phyloP scores from a whole-genome alignment of 2,329 filamentous ascomycete species.

The Ophiostoma montium region DNA sequence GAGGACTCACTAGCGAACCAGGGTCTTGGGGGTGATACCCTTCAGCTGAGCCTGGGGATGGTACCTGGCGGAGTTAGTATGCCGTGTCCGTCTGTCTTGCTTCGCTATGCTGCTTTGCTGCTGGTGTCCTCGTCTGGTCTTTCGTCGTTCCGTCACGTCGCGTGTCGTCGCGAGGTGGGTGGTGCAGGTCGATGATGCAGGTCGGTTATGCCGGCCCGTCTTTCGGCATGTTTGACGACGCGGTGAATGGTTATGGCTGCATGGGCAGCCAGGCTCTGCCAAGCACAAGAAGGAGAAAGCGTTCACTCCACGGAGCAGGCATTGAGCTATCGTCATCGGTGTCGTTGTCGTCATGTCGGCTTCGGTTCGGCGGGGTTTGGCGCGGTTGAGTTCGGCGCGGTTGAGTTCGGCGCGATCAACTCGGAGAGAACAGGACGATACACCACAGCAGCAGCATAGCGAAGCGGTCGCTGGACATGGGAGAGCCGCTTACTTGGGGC shows the following conservation, averaged over 20 bases:
- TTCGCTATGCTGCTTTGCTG: not conserved
- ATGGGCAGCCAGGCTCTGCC: too few species aligned
- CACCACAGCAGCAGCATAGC: not conserved
- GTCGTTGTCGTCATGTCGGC: not conserved
- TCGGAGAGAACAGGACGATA: not conserved
- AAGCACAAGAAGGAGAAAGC: too few species aligned
- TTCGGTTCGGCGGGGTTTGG: not conserved
- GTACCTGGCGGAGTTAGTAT: constrained; percentile 32
- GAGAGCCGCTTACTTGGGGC: constrained; percentile 45
- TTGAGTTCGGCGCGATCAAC: too few species aligned
- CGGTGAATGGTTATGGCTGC: too few species aligned
- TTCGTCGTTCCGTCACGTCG: too few species aligned
- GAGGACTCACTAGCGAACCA: constrained; percentile 20
- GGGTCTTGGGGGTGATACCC: constrained; percentile 29
- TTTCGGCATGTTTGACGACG: too few species aligned
- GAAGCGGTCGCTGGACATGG: not conserved
- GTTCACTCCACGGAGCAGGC: too few species aligned
- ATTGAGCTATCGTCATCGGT: too few species aligned
- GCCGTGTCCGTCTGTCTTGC: not conserved
- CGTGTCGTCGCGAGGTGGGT: too few species aligned
- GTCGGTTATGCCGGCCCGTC: too few species aligned
- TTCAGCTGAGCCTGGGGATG: constrained; percentile 40
- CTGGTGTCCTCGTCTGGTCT: not conserved
- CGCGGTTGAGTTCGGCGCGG: too few species aligned
- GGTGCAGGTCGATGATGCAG: too few species aligned